Evolutionary conservation across 2,329 filamentous ascomycete genomes (phyloP).

Genomic region (Phyllosticta capitalensis): DNA sequence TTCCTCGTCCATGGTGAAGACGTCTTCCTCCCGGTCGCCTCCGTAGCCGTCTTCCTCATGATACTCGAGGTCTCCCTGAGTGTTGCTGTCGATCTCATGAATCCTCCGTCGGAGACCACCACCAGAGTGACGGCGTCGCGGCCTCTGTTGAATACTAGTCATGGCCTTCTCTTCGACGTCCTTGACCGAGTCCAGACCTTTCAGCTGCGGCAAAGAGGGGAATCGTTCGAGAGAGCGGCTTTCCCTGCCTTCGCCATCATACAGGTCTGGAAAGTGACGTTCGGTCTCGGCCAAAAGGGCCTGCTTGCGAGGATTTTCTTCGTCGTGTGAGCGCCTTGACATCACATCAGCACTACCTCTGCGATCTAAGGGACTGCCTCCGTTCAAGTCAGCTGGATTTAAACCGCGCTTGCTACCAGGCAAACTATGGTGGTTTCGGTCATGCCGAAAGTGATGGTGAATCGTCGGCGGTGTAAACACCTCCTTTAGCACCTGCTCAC

Average conservation of each 20-base stretch:
- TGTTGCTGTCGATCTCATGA: conserved; percentile 54
- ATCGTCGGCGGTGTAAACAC: conserved; percentile 81
- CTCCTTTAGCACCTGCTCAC: conserved; percentile 86
- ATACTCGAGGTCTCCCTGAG: conserved; percentile 74
- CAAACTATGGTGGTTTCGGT: conserved; percentile 25
- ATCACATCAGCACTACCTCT: conserved; percentile 31
- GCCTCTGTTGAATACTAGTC: conserved; percentile 18
- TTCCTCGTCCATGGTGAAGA: conserved; percentile 58
- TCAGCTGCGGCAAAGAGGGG: conserved; percentile 8
- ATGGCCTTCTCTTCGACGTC: conserved; percentile 16
- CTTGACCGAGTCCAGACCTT: conserved; percentile 18
- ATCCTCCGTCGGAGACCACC: conserved; percentile 68
- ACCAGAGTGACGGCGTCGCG: conserved; percentile 70
- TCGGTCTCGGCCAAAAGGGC: conserved; percentile 33
- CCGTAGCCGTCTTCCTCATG: conserved; percentile 84
- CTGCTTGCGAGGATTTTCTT: conserved; percentile 26
- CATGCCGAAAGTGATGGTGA: conserved; percentile 61
- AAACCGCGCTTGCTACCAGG: conserved; percentile 4
- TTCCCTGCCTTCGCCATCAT: conserved; percentile 1
- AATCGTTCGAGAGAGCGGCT: conserved; percentile 8
- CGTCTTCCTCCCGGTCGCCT: conserved; percentile 63
- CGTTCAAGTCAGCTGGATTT: neutral
- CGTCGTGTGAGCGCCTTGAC: neutral
- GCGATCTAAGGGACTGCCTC: conserved; percentile 19
- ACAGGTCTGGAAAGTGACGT: conserved; percentile 15